Base-by-base conservation (phyloP, 129 eudicot species). In the Lonicera japonica region DNA sequence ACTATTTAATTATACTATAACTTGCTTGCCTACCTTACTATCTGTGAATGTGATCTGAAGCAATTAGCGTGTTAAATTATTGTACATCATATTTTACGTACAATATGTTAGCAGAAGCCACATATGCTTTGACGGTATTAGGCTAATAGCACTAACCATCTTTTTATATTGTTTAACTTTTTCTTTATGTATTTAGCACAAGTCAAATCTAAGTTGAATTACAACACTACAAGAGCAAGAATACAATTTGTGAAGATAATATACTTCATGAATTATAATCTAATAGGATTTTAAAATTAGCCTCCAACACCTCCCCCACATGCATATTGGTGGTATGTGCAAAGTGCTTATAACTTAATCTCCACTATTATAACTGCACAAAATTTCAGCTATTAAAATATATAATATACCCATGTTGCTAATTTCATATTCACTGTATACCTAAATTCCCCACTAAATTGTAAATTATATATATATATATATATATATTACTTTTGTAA, bases 221-320 rank as follows among this genome's bases (percentile, higher is more conserved):
- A 15, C 50, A 43, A 43, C 50, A 43, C 45, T 20, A 6, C 24
- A 1, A 24, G 19, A 14, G 17, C 43, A 58, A 23, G 22, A 58
- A 58, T 16, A 4, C 63, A 29, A 58, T 21, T 58, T 25, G 20
- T n/a, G 2, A 8, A 15, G 10, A 20, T 11, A 52, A 1, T 52
- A 52, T 52, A 18, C 0, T 3, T 55, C 15, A 20, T 23, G 6
- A 25, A 20, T 23, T 8, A 53, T 55, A 11, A 55, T 55, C 18
- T 4, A 20, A 6, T 23, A 5, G 6, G 34, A 15, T 21, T 55
- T 29, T 59, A 21, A 29, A 64, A 13, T 66, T 65, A 47, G 76
- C 82, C 71, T 69, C 79, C 75, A 68, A 69, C 70, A 56, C 82
- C 70, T 62, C 77, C 54, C 53, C 51, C 52, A 56, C 80, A 65